Evolutionary conservation across 2,329 filamentous ascomycete genomes (phyloP).

Genomic region (Fusarium camptoceras): DNA sequence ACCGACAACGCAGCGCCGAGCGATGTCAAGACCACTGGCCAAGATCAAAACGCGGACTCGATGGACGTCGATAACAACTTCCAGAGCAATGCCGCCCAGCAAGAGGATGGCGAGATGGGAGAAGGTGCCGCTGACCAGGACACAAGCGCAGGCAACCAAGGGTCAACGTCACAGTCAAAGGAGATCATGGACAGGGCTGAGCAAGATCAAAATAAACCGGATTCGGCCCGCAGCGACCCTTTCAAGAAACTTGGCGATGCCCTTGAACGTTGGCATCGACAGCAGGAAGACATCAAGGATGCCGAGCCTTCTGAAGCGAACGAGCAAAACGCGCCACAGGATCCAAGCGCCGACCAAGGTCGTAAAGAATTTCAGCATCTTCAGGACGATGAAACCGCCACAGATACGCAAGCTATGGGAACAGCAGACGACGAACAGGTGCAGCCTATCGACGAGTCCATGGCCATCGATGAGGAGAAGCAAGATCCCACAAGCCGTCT

Average conservation of each 20-base stretch:
- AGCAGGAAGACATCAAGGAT: conserved; percentile 83
- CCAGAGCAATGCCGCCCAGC: conserved; percentile 70
- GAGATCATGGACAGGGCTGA: conserved; percentile 62
- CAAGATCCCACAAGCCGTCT: conserved; percentile 61
- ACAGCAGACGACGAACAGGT: conserved; percentile 89
- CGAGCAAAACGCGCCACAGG: conserved; percentile 57
- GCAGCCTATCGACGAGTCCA: conserved; percentile 85
- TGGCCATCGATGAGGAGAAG: conserved; percentile 82
- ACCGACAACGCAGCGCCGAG: conserved; percentile 73
- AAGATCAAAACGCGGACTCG: conserved; percentile 73
- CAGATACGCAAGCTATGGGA: conserved; percentile 93
- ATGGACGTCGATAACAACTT: conserved; percentile 72
- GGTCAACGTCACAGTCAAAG: conserved; percentile 62
- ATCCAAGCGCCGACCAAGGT: conserved; percentile 67
- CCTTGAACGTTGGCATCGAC: conserved; percentile 91
- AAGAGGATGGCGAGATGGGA: conserved; percentile 74
- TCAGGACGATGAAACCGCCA: conserved; percentile 80
- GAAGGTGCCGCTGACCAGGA: conserved; percentile 74
- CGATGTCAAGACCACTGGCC: conserved; percentile 72
- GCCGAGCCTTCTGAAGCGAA: conserved; percentile 56
- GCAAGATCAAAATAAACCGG: conserved; percentile 54
- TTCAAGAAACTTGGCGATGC: conserved; percentile 97
- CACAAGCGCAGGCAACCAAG: conserved; percentile 72
- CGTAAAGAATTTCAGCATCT: conserved; percentile 94
- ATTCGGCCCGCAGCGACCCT: conserved; percentile 68